Evolutionary conservation across 1,284 basidiomycete genomes (phyloP), one percentile per base, ranked within the genome.

Genomic region (Trametes versicolor): DNA sequence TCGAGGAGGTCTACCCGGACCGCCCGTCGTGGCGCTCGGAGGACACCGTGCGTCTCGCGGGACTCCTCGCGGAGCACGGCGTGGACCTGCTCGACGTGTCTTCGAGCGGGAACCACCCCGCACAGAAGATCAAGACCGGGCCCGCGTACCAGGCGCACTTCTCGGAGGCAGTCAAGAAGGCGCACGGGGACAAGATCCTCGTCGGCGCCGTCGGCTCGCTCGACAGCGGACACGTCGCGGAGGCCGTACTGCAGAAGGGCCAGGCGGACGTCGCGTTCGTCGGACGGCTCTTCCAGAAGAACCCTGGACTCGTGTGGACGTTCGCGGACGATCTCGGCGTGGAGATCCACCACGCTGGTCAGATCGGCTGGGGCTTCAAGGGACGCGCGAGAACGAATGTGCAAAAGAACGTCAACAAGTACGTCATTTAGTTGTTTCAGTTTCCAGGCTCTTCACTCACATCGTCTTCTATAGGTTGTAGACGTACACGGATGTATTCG

Each of bases 161-260:
- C 66, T 81, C 87, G 2, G 80, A 81, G 62, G 79, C 80, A 32
- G 79, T 89, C 72, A 86, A 85, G 78, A 77, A 82, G 64, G 76
- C 78, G 0, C 65, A 74, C 54, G 79, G 78, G 36, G 73, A 75
- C 67, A 77, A 79, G 61, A 72, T 88, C 63, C 74, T 84, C 12
- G 80, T 88, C 57, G 82, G 84, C 17, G 76, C 86, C 5, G 90
- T 93, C n/a, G 91, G 91, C 2, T 75, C 83, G 41, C 90, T 93
- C 72, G 84, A 82, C 0, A 79, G 79, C 43, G 86, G 87, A 2
- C 72, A 80, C n/a, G 79, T 87, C 43, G 88, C 90, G 1, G 85
- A 92, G 72, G 79, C 81, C n/a, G 81, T 90, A 37, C 75, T 94
- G 19, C 82, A 89, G 68, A 70, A 72, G 69, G 73, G 74, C 17